These are phyloP conservation scores for Dictyostelium brefeldianum DNA, from an alignment of 78 protist genomes.

Conservation along the genomic window DNA sequence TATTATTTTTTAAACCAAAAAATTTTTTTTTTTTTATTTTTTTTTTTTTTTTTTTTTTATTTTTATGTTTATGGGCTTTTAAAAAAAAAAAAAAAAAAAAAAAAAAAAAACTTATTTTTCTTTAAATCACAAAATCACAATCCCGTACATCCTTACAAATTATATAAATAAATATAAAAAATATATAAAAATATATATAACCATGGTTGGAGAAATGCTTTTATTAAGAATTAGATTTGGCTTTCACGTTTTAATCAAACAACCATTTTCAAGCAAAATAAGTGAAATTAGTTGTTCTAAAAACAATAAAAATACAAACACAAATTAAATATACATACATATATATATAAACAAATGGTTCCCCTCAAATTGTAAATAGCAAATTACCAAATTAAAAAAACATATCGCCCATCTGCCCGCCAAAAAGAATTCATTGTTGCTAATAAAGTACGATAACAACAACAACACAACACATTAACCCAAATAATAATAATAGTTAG, in stretches of 20 bases:
- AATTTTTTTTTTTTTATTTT: background rate
- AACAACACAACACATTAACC: too few relatives aligned
- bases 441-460: too few relatives aligned
- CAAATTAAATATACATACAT: background rate
- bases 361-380: too few relatives aligned
- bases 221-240: conserved; percentile 10
- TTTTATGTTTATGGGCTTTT: background rate
- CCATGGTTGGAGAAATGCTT: background rate
- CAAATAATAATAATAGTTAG: too few relatives aligned
- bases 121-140: background rate
- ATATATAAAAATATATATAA: too few relatives aligned
- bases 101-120: background rate
- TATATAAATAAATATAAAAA: background rate
- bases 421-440: too few relatives aligned
- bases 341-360: too few relatives aligned
- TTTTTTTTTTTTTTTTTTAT: conserved; percentile 3
- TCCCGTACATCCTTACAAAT: background rate
- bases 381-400: too few relatives aligned
- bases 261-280: background rate
- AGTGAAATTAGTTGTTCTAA: background rate
- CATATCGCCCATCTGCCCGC: too few relatives aligned
- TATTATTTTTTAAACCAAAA: background rate
- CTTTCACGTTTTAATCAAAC: background rate
- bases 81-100: background rate
- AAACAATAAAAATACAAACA: background rate